phyloP scores from a whole-genome alignment of 2,329 filamentous ascomycete genomes.

The Botrytis sinoallii region DNA sequence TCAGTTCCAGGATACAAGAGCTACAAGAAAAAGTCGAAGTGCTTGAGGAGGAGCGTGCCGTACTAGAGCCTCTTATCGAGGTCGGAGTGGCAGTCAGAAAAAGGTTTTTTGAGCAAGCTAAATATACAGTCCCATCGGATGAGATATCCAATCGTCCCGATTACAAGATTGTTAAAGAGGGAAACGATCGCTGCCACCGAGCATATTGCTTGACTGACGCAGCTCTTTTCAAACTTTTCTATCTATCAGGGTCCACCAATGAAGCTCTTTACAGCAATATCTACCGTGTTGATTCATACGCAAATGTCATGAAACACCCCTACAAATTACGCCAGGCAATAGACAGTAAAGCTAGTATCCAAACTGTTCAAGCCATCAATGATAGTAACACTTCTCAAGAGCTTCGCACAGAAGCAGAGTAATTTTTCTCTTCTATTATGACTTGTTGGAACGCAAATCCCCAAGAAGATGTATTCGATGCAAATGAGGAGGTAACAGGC shows the following conservation, averaged over 20 bases:
- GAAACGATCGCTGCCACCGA: background rate
- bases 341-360: background rate
- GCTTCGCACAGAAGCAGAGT: background rate
- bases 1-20: background rate
- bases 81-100: background rate
- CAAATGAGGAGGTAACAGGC: too few relatives aligned
- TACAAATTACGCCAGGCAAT: background rate
- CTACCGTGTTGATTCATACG: background rate
- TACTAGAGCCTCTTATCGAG: background rate
- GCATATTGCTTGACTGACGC: background rate
- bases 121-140: background rate
- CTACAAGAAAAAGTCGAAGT: background rate
- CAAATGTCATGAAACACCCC: background rate
- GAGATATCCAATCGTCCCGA: background rate
- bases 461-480: background rate
- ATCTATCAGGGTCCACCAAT: background rate
- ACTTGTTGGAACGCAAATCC: rapidly evolving
- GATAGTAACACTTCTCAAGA: background rate
- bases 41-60: background rate
- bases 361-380: background rate
- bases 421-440: background rate
- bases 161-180: background rate
- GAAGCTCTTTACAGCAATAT: background rate
- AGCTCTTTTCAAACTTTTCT: background rate
- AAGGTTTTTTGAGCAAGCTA: background rate